Conservation (phyloP, 495 filamentous ascomycete species). For the Beverwykella pulmonaria region DNA sequence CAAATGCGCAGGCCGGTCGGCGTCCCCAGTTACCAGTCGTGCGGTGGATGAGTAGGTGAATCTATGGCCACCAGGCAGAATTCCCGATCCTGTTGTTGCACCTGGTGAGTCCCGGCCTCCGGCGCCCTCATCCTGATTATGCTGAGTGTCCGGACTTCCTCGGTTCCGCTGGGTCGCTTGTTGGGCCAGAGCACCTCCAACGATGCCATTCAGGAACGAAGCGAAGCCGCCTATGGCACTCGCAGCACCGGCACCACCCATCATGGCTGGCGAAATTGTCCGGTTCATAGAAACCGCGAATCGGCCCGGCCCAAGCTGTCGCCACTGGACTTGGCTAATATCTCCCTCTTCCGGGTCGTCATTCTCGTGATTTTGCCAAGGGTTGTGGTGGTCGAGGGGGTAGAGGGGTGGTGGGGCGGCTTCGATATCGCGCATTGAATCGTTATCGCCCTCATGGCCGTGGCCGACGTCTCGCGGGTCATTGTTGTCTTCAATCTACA, state of each 20-base stretch:
- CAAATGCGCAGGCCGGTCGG: slow-evolving; percentile 37
- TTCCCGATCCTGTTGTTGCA: slow-evolving; percentile 11
- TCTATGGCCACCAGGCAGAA: slow-evolving; percentile 11
- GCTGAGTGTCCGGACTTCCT: background rate
- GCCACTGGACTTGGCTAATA: slow-evolving; percentile 45
- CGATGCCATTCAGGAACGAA: slow-evolving; percentile 26
- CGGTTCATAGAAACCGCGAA: slow-evolving; percentile 44
- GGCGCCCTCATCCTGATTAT: background rate
- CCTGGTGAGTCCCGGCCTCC: background rate
- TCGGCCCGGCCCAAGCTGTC: slow-evolving; percentile 44
- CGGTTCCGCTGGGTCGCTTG: background rate
- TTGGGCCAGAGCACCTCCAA: slow-evolving; percentile 7
- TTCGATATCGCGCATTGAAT: slow-evolving; percentile 63
- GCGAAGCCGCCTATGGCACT: slow-evolving; percentile 24
- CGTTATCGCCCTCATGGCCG: slow-evolving; percentile 70
- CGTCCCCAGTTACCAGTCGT: slow-evolving; percentile 41
- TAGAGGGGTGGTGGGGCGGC: slow-evolving; percentile 42
- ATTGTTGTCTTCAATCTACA: slow-evolving; percentile 47
- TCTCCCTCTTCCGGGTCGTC: slow-evolving; percentile 50
- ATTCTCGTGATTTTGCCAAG: slow-evolving; percentile 40
- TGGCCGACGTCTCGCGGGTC: slow-evolving; percentile 42
- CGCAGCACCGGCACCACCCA: slow-evolving; percentile 26
- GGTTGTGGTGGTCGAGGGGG: slow-evolving; percentile 42
- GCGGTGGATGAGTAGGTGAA: slow-evolving; percentile 31
- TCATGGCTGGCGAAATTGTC: slow-evolving; percentile 33